Evolutionary conservation across 148 eudicot species (phyloP), one percentile per base, ranked within the genome.

Genomic region (Cornus kousa): DNA sequence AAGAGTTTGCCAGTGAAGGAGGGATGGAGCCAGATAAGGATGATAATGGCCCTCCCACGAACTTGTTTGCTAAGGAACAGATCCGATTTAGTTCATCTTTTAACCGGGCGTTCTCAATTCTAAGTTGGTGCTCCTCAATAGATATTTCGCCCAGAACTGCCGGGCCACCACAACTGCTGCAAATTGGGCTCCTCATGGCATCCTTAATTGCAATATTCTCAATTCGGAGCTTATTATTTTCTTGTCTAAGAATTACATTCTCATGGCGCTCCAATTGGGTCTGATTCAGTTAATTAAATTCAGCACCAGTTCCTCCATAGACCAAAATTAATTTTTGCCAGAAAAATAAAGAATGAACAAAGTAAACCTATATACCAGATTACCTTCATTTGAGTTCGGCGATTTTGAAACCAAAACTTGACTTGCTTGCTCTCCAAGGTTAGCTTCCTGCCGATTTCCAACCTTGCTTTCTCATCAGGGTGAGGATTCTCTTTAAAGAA

Each of bases 341-440:
- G 17, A 24, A 62, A 71, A 37, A 74, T 28, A 70, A 68, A 80
- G 37, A 78, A 24, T 43, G 13, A 35, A 68, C 22, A 74, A 65
- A 68, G 23, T 31, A 53, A 69, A 75, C 2, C 9, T 19, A 13
- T 53, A n/a, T 43, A 19, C 48, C 37, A 39, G 37, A 53, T 77
- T 90, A 93, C 98, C 98, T 95, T 95, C 87, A 90, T 57, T 71
- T 93, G 97, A 13, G 98, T 93, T 65, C 97, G 87, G 17, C 90
- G 88, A 76, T 95, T 95, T 64, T 93, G 98, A 82, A 95, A 95
- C 98, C 97, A 95, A 85, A 91, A 93, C 79, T 95, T 93, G 31
- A 95, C 96, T 78, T 93, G 96, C 60, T 82, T 89, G 80, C 75
- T 82, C 66, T 89, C 91, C 77, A 95, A 80, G 43, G 81, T 73